Evolutionary conservation across 2,329 filamentous ascomycete genomes (phyloP), one percentile per base, ranked within the genome.

Genomic region (Pseudogymnoascus sp.): DNA sequence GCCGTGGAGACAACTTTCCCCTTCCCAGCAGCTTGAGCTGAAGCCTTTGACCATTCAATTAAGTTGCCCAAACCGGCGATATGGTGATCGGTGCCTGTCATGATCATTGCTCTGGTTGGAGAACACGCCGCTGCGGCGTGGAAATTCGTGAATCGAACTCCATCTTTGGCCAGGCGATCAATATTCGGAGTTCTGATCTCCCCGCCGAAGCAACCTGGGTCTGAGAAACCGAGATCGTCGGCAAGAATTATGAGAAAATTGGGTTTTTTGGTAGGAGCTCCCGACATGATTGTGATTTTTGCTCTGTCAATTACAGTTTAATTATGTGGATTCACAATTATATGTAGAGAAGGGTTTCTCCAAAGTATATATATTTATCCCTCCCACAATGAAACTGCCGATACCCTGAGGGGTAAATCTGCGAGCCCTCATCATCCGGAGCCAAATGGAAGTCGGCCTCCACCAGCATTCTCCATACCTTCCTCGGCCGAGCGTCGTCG

Each of bases 121-220:
- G 82, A 84, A 72, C 82, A 85, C 65, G 82, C 81, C 21, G 82
- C 80, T 0, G 83, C 83, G 0, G 83, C 80, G 68, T 85, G 83
- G 70, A 84, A 84, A 65, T 82, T 80, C 0, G 82, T 84, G 67
- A 85, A 82, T 3, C 82, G 79, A 28, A 85, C 70, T 23, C 82
- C 79, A 53, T 78, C 73, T 53, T 76, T 71, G 5, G 79, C 79
- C 2, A 82, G 70, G 28, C 76, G 78, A 72, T 85, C 80, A 31
- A 86, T 75, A 68, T 82, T 81, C 1, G 83, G 83, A 0, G 83
- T 85, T 18, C 76, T 75, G 63, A 86, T 85, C 72, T 85, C 82
- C 65, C 80, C 79, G 62, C 83, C 82, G 67, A 83, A 85, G 66
- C 74, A 77, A 42, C 74, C 73, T n/a, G 78, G 73, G 66, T 81